Evolutionary conservation across 2,329 filamentous ascomycete species (phyloP).

Genomic region (Microdochium nivale): DNA sequence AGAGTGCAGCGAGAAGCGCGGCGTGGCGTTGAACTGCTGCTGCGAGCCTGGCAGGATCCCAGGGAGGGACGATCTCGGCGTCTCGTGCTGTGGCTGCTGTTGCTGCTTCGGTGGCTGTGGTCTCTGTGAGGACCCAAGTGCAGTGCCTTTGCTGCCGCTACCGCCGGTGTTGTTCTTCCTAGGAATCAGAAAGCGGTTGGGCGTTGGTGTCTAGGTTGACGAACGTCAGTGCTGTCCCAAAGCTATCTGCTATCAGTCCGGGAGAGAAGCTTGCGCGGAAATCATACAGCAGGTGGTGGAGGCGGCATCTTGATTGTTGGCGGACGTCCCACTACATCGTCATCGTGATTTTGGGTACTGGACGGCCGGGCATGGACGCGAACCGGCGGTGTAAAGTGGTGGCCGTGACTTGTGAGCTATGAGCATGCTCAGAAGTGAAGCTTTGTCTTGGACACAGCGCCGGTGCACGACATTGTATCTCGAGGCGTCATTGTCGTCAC

Average conservation of each 20-base stretch:
- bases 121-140: background rate
- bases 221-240: too few species aligned
- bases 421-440: too few species aligned
- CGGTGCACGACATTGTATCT: too few species aligned
- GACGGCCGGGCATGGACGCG: too few species aligned
- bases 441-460: too few species aligned
- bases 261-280: too few species aligned
- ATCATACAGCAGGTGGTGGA: background rate
- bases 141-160: constrained; percentile 4
- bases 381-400: too few species aligned
- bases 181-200: constrained; percentile 20
- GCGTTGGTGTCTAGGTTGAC: constrained; percentile 18
- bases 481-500: too few species aligned
- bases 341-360: too few species aligned
- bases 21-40: constrained; percentile 22
- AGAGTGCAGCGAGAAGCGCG: constrained; percentile 21
- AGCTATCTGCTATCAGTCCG: too few species aligned
- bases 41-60: constrained; percentile 1
- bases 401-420: too few species aligned
- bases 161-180: constrained; percentile 14
- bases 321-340: background rate
- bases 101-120: background rate
- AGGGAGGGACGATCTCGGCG: constrained; percentile 9
- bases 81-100: constrained; percentile 6
- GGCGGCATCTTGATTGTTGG: background rate